Conservation (phyloP, 2,329 filamentous ascomycete species). For the Penicillium sp. region DNA sequence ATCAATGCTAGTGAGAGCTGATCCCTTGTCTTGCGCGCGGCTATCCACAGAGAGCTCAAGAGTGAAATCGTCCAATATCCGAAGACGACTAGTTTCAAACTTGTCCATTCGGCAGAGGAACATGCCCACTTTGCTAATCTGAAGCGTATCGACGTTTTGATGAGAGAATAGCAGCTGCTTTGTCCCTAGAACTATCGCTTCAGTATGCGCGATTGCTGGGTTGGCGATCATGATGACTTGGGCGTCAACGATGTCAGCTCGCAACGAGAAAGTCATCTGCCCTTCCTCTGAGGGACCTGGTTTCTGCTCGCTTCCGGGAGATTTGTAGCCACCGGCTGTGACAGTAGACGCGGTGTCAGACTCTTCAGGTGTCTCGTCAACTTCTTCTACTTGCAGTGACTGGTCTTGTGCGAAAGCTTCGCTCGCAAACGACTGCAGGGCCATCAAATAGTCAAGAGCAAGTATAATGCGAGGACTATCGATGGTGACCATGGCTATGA, state of each 20-base stretch:
- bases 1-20: constrained; percentile 70
- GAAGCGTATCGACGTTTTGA: constrained; percentile 89
- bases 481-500: constrained; percentile 89
- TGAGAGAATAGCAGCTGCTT: constrained; percentile 91
- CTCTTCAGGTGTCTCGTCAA: constrained; percentile 34
- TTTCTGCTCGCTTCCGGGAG: constrained; percentile 20
- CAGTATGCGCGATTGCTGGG: constrained; percentile 80
- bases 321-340: constrained; percentile 24
- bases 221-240: constrained; percentile 97
- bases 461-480: constrained; percentile 95
- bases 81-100: constrained; percentile 83
- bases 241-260: constrained; percentile 90
- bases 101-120: constrained; percentile 98
- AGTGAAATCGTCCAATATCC: constrained; percentile 96
- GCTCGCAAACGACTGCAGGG: constrained; percentile 77
- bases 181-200: constrained; percentile 91
- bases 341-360: constrained; percentile 32
- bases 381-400: constrained; percentile 28
- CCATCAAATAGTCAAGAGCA: constrained; percentile 91
- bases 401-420: constrained; percentile 61
- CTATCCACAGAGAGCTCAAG: constrained; percentile 84
- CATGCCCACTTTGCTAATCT: constrained; percentile 94
- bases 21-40: constrained; percentile 55
- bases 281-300: constrained; percentile 35
- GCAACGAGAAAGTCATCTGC: constrained; percentile 75